A percentile compares a stretch with the other conserved stretches of the same genome.
Evolutionary conservation across 192 early-diverging fungal species (phyloP).

Genomic region (Geosiphon pyriformis): DNA sequence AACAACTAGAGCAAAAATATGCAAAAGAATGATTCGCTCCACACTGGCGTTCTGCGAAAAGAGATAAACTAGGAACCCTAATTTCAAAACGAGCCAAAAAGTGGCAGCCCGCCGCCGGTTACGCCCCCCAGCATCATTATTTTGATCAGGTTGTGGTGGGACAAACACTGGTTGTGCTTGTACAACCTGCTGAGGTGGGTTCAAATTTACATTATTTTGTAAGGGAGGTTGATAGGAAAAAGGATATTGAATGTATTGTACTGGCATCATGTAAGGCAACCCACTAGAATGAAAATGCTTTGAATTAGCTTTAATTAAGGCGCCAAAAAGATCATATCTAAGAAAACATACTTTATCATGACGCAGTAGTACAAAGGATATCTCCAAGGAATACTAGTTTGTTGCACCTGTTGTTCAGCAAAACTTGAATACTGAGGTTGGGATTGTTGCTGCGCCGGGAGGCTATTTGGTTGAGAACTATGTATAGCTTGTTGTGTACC

Average conservation of each 20-base stretch:
- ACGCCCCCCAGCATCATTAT: conserved; percentile 29
- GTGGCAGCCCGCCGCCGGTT: conserved; percentile 39
- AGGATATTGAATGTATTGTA: conserved; percentile 26
- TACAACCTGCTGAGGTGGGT: conserved; percentile 11
- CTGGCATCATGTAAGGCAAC: conserved; percentile 37
- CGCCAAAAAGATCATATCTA: not conserved
- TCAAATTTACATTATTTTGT: conserved; percentile 5
- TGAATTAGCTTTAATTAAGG: not conserved
- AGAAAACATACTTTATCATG: conserved; percentile 22
- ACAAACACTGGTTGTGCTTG: conserved; percentile 6
- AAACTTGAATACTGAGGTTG: too few species aligned
- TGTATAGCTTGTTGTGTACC: not conserved
- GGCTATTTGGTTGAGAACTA: not conserved
- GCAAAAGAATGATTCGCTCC: conserved; percentile 49
- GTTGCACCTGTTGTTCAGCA: not conserved
- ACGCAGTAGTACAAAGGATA: conserved; percentile 20
- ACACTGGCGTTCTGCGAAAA: conserved; percentile 57
- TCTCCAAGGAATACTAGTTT: not conserved
- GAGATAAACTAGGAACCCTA: conserved; percentile 53
- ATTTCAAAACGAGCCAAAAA: conserved; percentile 56
- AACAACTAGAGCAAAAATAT: conserved; percentile 50
- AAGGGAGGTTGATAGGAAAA: conserved; percentile 24
- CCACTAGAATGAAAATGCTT: conserved; percentile 25
- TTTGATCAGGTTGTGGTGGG: conserved; percentile 4
- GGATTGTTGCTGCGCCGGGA: not conserved